A percentile compares a stretch with the other conserved stretches of the same genome.
These are phyloP conservation scores for Magnaporthiopsis rhizophila DNA, from an alignment of 2,329 filamentous ascomycete genomes.

Conservation along the genomic window DNA sequence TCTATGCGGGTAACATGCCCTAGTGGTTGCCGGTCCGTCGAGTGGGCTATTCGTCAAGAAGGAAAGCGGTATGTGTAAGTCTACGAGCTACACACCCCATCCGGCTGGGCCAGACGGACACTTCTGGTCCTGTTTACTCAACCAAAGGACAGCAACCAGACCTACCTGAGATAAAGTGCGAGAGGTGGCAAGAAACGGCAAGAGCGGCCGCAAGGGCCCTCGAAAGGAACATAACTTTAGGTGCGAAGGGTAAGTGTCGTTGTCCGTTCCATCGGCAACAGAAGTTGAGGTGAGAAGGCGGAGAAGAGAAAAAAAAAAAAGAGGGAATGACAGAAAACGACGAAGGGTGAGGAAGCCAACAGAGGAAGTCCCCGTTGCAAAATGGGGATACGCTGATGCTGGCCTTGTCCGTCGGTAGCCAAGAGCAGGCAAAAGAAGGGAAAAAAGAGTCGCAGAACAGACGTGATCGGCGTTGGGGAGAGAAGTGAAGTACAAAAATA, in stretches of 20 bases:
- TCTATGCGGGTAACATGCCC: constrained; percentile 65
- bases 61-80: neutral
- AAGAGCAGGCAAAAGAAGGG: neutral
- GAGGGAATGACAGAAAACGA: neutral
- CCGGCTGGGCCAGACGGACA: neutral
- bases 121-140: neutral
- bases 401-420: neutral
- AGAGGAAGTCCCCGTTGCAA: neutral
- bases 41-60: constrained; percentile 37
- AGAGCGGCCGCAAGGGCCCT: constrained; percentile 22
- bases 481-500: neutral
- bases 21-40: constrained; percentile 67
- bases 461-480: neutral
- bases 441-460: neutral
- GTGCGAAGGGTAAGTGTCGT: constrained; percentile 1
- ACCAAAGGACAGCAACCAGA: neutral
- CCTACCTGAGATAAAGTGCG: constrained; percentile 20
- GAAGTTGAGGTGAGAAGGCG: neutral
- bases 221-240: constrained; percentile 20
- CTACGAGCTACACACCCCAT: neutral
- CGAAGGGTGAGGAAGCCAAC: too few relatives aligned
- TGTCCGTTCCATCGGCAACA: neutral
- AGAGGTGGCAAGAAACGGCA: constrained; percentile 16
- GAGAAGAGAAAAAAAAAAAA: neutral
- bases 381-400: neutral